A percentile compares a stretch with the other conserved stretches of the same genome.
Evolutionary conservation across 2,329 filamentous ascomycete species (phyloP).

Genomic region (Fusarium lateritium): DNA sequence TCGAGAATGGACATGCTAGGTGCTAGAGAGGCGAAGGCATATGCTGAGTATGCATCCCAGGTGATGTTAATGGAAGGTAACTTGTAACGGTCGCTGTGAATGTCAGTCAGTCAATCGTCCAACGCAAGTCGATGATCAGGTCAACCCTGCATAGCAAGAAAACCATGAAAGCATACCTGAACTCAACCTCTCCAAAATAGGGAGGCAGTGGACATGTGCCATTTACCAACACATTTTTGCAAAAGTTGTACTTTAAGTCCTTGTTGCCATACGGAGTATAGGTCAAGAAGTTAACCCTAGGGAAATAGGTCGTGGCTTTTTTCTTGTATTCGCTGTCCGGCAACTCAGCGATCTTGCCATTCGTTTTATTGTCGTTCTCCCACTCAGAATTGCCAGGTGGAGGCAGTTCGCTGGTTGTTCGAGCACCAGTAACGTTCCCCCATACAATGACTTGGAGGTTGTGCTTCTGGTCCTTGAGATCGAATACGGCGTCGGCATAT

Average conservation of each 20-base stretch:
- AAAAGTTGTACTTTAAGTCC: slow-evolving; percentile 70
- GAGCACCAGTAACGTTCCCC: slow-evolving; percentile 89
- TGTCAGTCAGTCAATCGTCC: slow-evolving; percentile 19
- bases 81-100: slow-evolving; percentile 54
- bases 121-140: neutral
- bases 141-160: neutral
- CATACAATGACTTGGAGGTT: slow-evolving; percentile 84
- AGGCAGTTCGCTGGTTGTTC: slow-evolving; percentile 71
- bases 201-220: slow-evolving; percentile 82
- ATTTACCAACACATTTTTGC: slow-evolving; percentile 70
- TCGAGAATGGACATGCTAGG: slow-evolving; percentile 82
- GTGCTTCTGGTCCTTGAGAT: slow-evolving; percentile 71
- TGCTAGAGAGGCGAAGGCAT: slow-evolving; percentile 87
- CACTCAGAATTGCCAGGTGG: slow-evolving; percentile 71
- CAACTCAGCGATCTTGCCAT: slow-evolving; percentile 83
- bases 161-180: slow-evolving; percentile 52
- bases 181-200: slow-evolving; percentile 68
- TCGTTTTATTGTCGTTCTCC: slow-evolving; percentile 70
- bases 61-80: slow-evolving; percentile 82
- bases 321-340: slow-evolving; percentile 56
- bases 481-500: slow-evolving; percentile 81
- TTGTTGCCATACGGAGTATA: slow-evolving; percentile 77
- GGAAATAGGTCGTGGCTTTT: slow-evolving; percentile 78
- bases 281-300: slow-evolving; percentile 80
- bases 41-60: slow-evolving; percentile 84